Evolutionary conservation across 2,329 filamentous ascomycete species (phyloP), one percentile per base, ranked within the genome.

Genomic region (Ilyonectria mors-panacis): DNA sequence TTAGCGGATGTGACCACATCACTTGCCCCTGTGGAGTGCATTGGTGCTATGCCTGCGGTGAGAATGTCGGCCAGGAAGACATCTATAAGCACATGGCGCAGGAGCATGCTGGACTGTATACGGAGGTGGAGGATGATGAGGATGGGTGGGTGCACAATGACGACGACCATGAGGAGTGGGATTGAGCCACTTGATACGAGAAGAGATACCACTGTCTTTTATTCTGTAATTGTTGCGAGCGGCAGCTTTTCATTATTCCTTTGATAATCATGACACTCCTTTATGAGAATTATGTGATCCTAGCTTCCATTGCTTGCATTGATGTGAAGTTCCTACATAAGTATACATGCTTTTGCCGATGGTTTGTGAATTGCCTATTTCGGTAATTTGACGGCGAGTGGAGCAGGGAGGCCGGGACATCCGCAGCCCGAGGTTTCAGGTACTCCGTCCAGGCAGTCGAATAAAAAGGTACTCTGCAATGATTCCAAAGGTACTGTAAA

Each of bases 31-130:
- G 79, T 39, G 71, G 74, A 2, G 71, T 68, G 17, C 78, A 84
- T 63, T 84, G 82, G 82, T 84, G 82, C 62, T 84, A 78, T 76
- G 73, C 76, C 12, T 85, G 80, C 67, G 80, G 82, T 0, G 65
- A 76, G 65, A 67, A 69, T 17, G 76, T 75, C 13, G 65, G 67
- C 4, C 54, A 57, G 2, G 42, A 50, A 0, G 53, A 66, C 3
- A 81, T 85, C 26, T 85, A 84, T 66, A 12, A 35, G 1, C 83
- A 85, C 64, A 80, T 85, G 70, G 58, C 53, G 5, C 21, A 45
- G 12, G 76, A 62, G 21, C 81, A 84, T 67, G 77, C 76, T 0
- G 80, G 80, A 0, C 69, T 74, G 54, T 79, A 70, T 62, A 66
- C 33, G 17, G 70, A 70, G 2, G 56, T 47, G 19, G 67, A 71